phyloP scores from a whole-genome alignment of 768 basidiomycete genomes.

The Hericium rajendrae region DNA sequence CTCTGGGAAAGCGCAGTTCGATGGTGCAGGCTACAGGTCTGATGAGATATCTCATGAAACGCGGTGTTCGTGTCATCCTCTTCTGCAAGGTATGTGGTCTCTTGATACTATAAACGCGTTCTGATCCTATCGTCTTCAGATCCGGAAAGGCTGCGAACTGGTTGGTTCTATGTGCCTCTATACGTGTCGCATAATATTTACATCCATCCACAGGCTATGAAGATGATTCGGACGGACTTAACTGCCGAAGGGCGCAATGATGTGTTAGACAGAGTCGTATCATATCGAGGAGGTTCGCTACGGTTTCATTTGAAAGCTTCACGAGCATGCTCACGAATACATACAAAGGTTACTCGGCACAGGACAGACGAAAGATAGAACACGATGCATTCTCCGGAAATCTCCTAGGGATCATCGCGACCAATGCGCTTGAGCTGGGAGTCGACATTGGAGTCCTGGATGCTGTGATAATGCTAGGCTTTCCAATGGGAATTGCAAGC shows the following conservation, averaged over 20 bases:
- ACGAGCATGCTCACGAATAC: background rate
- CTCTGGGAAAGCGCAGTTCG: slow-evolving; percentile 44
- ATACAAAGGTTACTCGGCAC: background rate
- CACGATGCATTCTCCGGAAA: slow-evolving; percentile 78
- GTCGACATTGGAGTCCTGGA: slow-evolving; percentile 88
- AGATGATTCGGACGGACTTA: slow-evolving; percentile 58
- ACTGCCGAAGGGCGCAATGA: slow-evolving; percentile 69
- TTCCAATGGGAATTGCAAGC: slow-evolving; percentile 71
- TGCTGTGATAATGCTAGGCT: slow-evolving; percentile 83
- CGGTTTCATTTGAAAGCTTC: background rate
- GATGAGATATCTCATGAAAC: slow-evolving; percentile 76
- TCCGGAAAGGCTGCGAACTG: slow-evolving; percentile 74
- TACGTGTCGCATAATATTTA: too few species aligned
- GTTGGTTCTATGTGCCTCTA: slow-evolving; percentile 27
- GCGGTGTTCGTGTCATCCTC: slow-evolving; percentile 73
- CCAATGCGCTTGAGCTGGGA: slow-evolving; percentile 84
- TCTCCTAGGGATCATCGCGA: slow-evolving; percentile 79
- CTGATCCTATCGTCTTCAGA: slow-evolving; percentile 28
- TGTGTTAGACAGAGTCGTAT: slow-evolving; percentile 64
- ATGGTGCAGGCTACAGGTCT: slow-evolving; percentile 60
- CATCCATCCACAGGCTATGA: slow-evolving; percentile 51
- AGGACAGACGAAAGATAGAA: slow-evolving; percentile 82
- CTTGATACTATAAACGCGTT: background rate
- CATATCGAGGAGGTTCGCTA: slow-evolving; percentile 70
- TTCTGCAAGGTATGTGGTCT: slow-evolving; percentile 62